These are phyloP conservation scores for Hypoxylon sp. DNA, from an alignment of 2,329 filamentous ascomycete species.

Conservation along the genomic window DNA sequence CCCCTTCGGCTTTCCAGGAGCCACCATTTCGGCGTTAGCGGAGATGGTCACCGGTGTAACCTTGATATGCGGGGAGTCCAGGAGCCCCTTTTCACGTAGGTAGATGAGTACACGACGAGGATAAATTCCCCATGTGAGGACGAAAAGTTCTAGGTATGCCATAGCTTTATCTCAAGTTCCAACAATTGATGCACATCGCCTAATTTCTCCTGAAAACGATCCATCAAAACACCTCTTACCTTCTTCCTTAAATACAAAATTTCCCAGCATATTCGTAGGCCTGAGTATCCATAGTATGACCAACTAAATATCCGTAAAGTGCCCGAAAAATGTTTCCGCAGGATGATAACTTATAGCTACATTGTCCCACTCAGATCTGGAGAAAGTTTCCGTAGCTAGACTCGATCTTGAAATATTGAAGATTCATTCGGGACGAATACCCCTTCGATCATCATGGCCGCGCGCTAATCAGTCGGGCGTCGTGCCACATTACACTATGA, in stretches of 20 bases:
- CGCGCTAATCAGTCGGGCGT: neutral
- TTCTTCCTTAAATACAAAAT: neutral
- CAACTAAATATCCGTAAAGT: neutral
- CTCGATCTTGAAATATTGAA: neutral
- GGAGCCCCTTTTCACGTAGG: conserved; percentile 34
- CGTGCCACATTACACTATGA: neutral
- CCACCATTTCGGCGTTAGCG: conserved; percentile 10
- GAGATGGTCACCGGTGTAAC: conserved; percentile 20
- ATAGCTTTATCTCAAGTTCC: conserved; percentile 9
- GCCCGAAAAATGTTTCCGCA: conserved; percentile 10
- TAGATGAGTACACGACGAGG: conserved; percentile 32
- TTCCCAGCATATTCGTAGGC: neutral
- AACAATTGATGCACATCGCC: neutral
- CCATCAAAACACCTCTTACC: neutral
- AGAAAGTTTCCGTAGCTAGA: conserved; percentile 15
- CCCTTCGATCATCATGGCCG: neutral
- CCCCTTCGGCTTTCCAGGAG: conserved; percentile 46
- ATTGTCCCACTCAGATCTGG: neutral
- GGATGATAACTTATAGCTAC: neutral
- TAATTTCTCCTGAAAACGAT: neutral
- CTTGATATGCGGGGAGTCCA: conserved; percentile 26
- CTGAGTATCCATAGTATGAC: neutral
- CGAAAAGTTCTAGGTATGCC: conserved; percentile 23
- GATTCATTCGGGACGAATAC: neutral
- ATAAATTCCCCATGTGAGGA: conserved; percentile 23